Evolutionary conservation across 345 rosid species (phyloP).

Genomic region (Eucalyptus viminalis): DNA sequence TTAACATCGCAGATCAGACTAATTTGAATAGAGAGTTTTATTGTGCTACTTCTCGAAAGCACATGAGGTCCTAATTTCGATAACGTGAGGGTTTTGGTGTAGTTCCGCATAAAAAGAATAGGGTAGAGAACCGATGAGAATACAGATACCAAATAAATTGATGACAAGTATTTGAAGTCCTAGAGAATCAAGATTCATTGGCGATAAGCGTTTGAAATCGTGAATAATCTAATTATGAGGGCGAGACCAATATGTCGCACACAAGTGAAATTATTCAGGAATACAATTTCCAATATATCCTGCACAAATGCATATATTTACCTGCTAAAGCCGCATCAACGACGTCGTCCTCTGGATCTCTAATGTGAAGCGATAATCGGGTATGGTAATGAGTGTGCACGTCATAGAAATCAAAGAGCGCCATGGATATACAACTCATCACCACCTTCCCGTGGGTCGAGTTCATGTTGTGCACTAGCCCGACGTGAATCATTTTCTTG

Average conservation of each 20-base stretch:
- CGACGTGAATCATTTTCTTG: background rate
- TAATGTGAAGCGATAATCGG: background rate
- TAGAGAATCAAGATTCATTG: too few relatives aligned
- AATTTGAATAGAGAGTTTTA: background rate
- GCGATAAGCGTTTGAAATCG: background rate
- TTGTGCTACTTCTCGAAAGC: background rate
- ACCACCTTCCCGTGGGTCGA: background rate
- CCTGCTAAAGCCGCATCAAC: background rate
- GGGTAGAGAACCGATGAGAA: background rate
- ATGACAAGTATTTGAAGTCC: background rate
- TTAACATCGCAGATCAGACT: fast-evolving
- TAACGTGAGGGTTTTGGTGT: background rate
- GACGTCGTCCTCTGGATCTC: background rate
- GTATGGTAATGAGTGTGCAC: background rate
- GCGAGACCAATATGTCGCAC: background rate
- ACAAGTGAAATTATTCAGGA: background rate
- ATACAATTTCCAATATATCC: background rate
- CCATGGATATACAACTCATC: background rate
- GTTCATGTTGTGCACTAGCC: background rate
- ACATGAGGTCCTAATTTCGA: background rate
- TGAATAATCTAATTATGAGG: background rate
- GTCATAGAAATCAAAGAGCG: background rate
- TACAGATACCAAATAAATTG: background rate
- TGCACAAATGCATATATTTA: background rate
- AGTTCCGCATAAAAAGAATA: background rate